A percentile compares a stretch with the other conserved stretches of the same genome.
Conservation (phyloP, 75 land plant species). For the Larix kaempferi region DNA sequence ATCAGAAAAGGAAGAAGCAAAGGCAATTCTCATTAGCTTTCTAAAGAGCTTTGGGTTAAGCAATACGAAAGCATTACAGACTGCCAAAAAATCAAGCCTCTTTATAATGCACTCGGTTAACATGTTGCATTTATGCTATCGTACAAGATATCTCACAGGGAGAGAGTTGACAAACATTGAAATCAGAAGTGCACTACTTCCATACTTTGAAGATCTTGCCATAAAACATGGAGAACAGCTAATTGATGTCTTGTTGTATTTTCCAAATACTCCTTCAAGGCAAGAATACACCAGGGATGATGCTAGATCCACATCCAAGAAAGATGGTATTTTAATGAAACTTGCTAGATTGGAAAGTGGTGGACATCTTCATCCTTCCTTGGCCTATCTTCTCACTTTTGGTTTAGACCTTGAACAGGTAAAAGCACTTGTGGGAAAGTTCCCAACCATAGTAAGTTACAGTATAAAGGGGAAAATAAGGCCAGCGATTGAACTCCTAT, state of each 20-base stretch:
- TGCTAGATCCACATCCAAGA: conserved; percentile 20
- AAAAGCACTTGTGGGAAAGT: conserved; percentile 39
- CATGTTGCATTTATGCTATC: conserved; percentile 50
- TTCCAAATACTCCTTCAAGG: conserved; percentile 57
- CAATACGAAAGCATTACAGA: conserved; percentile 43
- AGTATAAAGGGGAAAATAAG: conserved; percentile 67
- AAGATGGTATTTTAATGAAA: conserved; percentile 34
- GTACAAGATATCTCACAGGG: conserved; percentile 68
- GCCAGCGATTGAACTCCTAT: conserved; percentile 58
- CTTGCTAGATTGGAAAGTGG: conserved; percentile 26
- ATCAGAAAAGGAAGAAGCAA: conserved; percentile 79
- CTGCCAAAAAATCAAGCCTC: conserved; percentile 56
- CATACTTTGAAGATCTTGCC: conserved; percentile 65
- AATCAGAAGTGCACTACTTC: conserved; percentile 56
- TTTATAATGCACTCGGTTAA: conserved; percentile 60
- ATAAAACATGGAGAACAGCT: conserved; percentile 53
- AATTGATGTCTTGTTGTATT: conserved; percentile 51
- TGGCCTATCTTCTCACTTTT: conserved; percentile 50
- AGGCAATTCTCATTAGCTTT: conserved; percentile 53
- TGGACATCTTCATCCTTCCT: conserved; percentile 49
- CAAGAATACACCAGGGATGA: conserved; percentile 7
- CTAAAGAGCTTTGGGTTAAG: conserved; percentile 57
- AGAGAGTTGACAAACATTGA: conserved; percentile 76
- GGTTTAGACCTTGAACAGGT: conserved; percentile 56
- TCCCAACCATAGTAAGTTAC: conserved; percentile 63